Base-by-base conservation (phyloP, 176 grass and related monocot genomes). In the Alopecurus myosuroides region DNA sequence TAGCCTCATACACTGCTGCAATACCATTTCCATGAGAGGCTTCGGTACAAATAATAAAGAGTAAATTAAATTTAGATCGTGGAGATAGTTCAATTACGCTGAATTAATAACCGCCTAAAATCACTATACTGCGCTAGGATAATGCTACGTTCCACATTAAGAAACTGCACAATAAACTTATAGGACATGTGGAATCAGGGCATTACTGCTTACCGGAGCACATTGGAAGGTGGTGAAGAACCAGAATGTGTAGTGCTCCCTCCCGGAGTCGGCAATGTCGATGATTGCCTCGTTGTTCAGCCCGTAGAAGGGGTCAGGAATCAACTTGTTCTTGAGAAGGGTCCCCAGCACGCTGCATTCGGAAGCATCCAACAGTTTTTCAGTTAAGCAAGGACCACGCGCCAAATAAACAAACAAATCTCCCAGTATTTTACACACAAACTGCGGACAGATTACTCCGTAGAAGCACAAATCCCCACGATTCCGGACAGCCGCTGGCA, bases 201-300 rank as follows among this genome's bases (percentile, higher is more conserved):
- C 53, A 17, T 64, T 41, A 15, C 6, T 73, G 80, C 87, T 34
- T 89, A 98, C 96, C 91, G 78, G 84, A 26, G 86, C 58, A 60
- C 83, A 94, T 69, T 92, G 71, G 83, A 98, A 98, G 10, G 93
- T 86, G 34, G 88, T 94, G 83, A 98, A 98, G 78, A 98, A 98
- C 97, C 97, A 98, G 86, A 98, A 98, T 4, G 97, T 95, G 85
- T 95, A 98, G 86, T 98, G 72, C 25, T 86, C 93, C 84, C 97
- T 98, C 28, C 97, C 97, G 26, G 97, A 87, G 77, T 98, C 86
- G 6, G 91, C 89, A 78, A 98, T 98, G 89, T 98, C 97, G 40
- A 98, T 53, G 81, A 98, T 95, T 26, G 97, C 84, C 85, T 98
- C 85, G 83, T 98, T 98, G 89, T 98, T 95, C 9, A 95, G 89